Conservation (phyloP, 1,139 yeast species). For the Protomyces inouyei region DNA sequence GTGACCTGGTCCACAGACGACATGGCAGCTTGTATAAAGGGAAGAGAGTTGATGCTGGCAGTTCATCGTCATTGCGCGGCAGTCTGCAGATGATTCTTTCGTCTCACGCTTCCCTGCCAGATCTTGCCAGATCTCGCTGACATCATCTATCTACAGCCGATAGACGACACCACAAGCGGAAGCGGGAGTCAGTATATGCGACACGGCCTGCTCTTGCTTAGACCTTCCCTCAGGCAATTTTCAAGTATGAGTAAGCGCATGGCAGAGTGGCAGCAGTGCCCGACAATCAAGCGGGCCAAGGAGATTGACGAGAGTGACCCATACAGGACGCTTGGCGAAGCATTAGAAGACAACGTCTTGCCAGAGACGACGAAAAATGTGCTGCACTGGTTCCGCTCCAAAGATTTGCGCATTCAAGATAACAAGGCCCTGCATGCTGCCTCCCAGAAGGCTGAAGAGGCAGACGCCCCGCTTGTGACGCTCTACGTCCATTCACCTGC, state of each 20-base stretch:
- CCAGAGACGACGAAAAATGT: constrained; percentile 32
- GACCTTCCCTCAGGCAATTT: neutral
- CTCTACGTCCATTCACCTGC: constrained; percentile 45
- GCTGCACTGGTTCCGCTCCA: constrained; percentile 46
- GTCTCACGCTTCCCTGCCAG: no score
- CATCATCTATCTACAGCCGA: no score
- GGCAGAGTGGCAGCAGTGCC: constrained; percentile 23
- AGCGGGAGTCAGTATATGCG: neutral
- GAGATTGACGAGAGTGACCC: constrained; percentile 22
- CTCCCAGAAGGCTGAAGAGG: constrained; percentile 37
- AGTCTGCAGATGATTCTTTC: no score
- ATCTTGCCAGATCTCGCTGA: no score
- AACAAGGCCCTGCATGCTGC: constrained; percentile 45
- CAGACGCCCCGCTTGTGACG: constrained; percentile 40
- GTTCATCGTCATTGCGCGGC: no score
- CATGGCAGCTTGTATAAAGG: neutral
- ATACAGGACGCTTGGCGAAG: constrained; percentile 4
- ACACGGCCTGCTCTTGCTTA: neutral
- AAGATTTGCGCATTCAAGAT: constrained; percentile 45
- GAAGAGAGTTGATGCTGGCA: no score
- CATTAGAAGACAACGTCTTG: neutral
- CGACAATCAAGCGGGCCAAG: constrained; percentile 19
- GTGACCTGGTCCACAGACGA: neutral
- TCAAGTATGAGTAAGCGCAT: neutral
- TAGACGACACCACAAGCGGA: no score